phyloP scores from a whole-genome alignment of 331 rosid species.

The Quercus phellos region DNA sequence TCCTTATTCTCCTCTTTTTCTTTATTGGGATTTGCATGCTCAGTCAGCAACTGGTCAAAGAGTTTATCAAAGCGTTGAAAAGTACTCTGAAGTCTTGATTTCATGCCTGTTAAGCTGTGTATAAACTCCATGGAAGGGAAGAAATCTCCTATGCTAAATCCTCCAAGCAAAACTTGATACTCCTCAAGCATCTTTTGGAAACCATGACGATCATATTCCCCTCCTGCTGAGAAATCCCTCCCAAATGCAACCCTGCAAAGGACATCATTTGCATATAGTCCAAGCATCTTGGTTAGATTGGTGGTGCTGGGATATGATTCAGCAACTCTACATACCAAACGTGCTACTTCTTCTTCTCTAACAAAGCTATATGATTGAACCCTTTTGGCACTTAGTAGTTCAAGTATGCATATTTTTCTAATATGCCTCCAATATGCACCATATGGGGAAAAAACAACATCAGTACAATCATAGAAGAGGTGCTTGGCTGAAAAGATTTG shows the following conservation, averaged over 20 bases:
- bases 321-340: constrained; percentile 29
- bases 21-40: constrained; percentile 20
- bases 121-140: constrained; percentile 64
- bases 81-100: constrained; percentile 41
- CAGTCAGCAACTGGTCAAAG: constrained; percentile 45
- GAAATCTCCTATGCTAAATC: constrained; percentile 61
- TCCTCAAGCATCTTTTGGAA: constrained; percentile 57
- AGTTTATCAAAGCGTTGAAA: constrained; percentile 37
- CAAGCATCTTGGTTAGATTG: constrained; percentile 43
- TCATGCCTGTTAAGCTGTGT: constrained; percentile 50
- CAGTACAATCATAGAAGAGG: too few species aligned
- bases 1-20: too few species aligned
- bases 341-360: constrained; percentile 31
- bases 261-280: constrained; percentile 49
- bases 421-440: too few species aligned
- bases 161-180: constrained; percentile 55
- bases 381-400: too few species aligned
- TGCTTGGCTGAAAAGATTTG: too few species aligned
- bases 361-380: too few species aligned
- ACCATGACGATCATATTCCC: constrained; percentile 45
- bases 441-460: too few species aligned
- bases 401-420: too few species aligned
- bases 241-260: constrained; percentile 51
- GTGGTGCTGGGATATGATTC: constrained; percentile 31
- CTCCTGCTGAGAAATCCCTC: constrained; percentile 48